phyloP scores from a whole-genome alignment of 2,329 filamentous ascomycete species.

The Colletotrichum paranaense region DNA sequence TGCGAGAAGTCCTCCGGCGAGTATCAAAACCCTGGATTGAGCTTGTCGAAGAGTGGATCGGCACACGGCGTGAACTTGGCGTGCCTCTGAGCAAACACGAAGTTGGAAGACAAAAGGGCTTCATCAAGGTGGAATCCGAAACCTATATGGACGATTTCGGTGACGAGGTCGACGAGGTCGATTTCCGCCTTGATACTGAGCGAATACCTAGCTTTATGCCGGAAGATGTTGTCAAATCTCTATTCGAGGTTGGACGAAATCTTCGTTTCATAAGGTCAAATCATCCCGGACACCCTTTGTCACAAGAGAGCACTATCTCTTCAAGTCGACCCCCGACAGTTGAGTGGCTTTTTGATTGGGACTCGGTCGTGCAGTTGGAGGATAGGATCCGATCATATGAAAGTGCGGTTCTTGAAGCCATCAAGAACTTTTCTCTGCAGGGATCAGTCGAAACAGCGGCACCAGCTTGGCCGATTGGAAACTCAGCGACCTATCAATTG shows the following conservation, averaged over 20 bases:
- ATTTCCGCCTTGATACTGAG: conserved; percentile 72
- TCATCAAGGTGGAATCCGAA: conserved; percentile 69
- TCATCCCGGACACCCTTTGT: conserved; percentile 78
- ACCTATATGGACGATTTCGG: conserved; percentile 69
- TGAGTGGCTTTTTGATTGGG: conserved; percentile 79
- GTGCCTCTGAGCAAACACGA: conserved; percentile 62
- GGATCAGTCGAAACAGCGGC: not conserved
- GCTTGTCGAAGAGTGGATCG: conserved; percentile 80
- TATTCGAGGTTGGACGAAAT: conserved; percentile 86
- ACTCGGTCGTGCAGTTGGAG: conserved; percentile 73
- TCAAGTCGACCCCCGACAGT: conserved; percentile 65
- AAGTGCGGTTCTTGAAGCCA: conserved; percentile 48
- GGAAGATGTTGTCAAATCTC: conserved; percentile 72
- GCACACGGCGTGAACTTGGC: conserved; percentile 69
- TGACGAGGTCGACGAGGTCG: conserved; percentile 65
- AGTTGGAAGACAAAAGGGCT: conserved; percentile 61
- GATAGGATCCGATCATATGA: conserved; percentile 67
- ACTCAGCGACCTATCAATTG: conserved; percentile 41
- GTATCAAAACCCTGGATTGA: conserved; percentile 75
- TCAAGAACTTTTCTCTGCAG: conserved; percentile 38
- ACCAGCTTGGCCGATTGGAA: not conserved
- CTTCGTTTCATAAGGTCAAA: conserved; percentile 77
- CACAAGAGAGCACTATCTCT: conserved; percentile 59
- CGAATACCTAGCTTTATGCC: conserved; percentile 80
- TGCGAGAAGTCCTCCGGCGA: conserved; percentile 73